Evolutionary conservation across 352 stramenopile species (phyloP).

Genomic region (Globisporangium splendens): DNA sequence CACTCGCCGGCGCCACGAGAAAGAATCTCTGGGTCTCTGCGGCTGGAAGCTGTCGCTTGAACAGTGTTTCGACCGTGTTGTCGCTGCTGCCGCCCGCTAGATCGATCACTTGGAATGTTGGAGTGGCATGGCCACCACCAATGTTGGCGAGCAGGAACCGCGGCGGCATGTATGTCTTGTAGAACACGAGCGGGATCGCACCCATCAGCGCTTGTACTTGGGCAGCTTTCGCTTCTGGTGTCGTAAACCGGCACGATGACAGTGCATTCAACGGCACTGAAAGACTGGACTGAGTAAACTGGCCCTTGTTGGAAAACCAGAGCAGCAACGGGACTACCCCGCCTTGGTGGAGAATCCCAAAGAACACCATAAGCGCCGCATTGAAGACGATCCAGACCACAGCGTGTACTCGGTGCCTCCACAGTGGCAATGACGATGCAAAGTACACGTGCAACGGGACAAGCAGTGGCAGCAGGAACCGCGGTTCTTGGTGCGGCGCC

Average conservation of each 20-base stretch:
- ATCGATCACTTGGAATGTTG: constrained; percentile 49
- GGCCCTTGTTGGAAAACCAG: constrained; percentile 22
- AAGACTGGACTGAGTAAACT: neutral
- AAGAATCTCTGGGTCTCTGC: constrained; percentile 15
- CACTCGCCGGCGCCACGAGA: constrained; percentile 43
- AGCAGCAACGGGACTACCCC: constrained; percentile 63
- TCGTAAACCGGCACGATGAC: constrained; percentile 29
- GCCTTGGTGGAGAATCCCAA: constrained; percentile 69
- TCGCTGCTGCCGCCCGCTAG: constrained; percentile 30
- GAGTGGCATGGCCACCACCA: constrained; percentile 13
- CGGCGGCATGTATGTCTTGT: constrained; percentile 79
- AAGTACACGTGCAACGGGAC: constrained; percentile 79
- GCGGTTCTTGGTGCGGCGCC: constrained; percentile 92
- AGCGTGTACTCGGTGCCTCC: constrained; percentile 3
- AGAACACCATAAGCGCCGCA: constrained; percentile 45
- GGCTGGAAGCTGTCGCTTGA: constrained; percentile 9
- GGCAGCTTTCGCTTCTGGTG: neutral
- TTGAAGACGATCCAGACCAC: constrained; percentile 60
- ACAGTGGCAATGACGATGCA: constrained; percentile 2
- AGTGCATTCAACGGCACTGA: constrained; percentile 8
- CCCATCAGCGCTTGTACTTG: constrained; percentile 11
- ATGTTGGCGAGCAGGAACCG: constrained; percentile 46
- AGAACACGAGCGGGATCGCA: constrained; percentile 48
- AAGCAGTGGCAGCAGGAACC: constrained; percentile 88
- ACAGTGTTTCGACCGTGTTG: constrained; percentile 13